These are phyloP conservation scores for Penicillium canariense DNA, from an alignment of 495 filamentous ascomycete species.

Conservation along the genomic window DNA sequence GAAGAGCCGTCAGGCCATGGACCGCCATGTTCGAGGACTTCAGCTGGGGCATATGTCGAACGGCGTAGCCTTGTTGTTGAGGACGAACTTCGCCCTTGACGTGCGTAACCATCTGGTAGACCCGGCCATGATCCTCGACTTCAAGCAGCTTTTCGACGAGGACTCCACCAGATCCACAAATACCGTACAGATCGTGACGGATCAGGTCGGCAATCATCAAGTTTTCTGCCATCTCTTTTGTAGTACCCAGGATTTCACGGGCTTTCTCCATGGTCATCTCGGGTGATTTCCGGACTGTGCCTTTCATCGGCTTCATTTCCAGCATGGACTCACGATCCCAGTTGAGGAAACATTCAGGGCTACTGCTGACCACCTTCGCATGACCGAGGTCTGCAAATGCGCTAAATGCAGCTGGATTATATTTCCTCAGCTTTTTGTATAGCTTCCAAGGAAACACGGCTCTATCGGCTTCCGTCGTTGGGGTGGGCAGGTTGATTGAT, in stretches of 20 bases:
- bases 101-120: slow-evolving; percentile 87
- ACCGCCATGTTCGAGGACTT: slow-evolving; percentile 41
- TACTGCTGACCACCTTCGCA: slow-evolving; percentile 73
- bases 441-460: slow-evolving; percentile 58
- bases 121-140: slow-evolving; percentile 85
- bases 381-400: slow-evolving; percentile 72
- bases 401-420: slow-evolving; percentile 84
- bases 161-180: slow-evolving; percentile 67
- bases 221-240: slow-evolving; percentile 93
- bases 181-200: slow-evolving; percentile 82
- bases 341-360: slow-evolving; percentile 88
- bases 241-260: slow-evolving; percentile 63
- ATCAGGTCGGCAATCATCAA: slow-evolving; percentile 98
- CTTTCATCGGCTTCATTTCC: slow-evolving; percentile 81
- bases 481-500: slow-evolving; percentile 48
- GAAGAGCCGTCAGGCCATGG: slow-evolving; percentile 71
- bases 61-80: slow-evolving; percentile 34
- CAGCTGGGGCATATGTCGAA: slow-evolving; percentile 33
- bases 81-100: slow-evolving; percentile 65
- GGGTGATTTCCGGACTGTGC: slow-evolving; percentile 75
- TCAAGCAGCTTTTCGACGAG: slow-evolving; percentile 68
- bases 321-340: slow-evolving; percentile 54
- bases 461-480: slow-evolving; percentile 18
- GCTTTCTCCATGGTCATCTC: slow-evolving; percentile 66
- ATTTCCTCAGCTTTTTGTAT: slow-evolving; percentile 65